Percentiles rank a stretch among this genome's conserved stretches.
These are phyloP conservation scores for Kodamaea hsintzibuensis DNA, from an alignment of 805 yeast genomes.

Conservation along the genomic window DNA sequence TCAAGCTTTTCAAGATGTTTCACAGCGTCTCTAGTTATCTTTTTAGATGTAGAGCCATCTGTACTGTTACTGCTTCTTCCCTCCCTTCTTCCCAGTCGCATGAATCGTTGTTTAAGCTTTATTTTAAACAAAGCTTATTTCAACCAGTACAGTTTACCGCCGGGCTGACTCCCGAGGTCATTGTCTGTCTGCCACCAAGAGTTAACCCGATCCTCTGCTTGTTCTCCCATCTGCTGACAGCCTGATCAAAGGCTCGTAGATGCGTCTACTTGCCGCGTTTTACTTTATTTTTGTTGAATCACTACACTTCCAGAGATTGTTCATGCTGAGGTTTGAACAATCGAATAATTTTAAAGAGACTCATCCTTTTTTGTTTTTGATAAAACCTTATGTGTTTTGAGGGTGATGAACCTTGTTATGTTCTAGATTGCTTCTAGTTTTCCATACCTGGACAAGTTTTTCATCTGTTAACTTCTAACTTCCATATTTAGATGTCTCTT, in stretches of 20 bases:
- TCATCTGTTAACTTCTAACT: not conserved
- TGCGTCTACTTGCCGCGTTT: not conserved
- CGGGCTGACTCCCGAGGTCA: not conserved
- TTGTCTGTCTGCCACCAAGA: not conserved
- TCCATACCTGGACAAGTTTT: too few species aligned
- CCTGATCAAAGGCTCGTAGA: not conserved
- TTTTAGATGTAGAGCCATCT: not conserved
- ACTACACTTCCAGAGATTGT: not conserved
- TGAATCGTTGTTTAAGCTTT: not conserved
- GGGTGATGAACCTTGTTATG: not conserved
- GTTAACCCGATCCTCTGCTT: conserved; percentile 2
- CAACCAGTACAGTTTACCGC: not conserved
- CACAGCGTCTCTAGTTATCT: not conserved
- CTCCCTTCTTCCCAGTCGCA: not conserved
- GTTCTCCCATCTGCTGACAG: conserved; percentile 1
- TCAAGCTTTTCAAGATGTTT: not conserved
- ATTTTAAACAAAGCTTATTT: not conserved
- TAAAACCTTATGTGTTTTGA: not conserved
- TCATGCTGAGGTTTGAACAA: not conserved
- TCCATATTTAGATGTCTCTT: not conserved
- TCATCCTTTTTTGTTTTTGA: not conserved
- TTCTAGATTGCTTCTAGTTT: not conserved
- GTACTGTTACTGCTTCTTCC: not conserved
- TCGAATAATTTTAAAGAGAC: not conserved
- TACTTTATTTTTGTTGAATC: not conserved